These are phyloP conservation scores for Phytophthora melonis DNA, from an alignment of 352 stramenopile species.

Conservation along the genomic window DNA sequence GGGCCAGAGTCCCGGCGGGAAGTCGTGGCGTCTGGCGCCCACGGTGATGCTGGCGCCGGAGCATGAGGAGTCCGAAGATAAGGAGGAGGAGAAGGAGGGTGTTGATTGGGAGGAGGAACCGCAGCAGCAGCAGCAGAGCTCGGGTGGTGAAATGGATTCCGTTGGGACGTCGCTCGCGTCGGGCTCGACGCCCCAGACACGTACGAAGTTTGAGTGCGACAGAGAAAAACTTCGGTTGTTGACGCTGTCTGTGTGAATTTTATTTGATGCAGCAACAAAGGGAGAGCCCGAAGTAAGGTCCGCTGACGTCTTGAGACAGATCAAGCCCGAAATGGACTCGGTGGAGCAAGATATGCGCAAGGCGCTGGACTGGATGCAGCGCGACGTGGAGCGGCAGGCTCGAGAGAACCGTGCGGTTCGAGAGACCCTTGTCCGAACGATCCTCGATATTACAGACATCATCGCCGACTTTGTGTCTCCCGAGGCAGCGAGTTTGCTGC, in stretches of 20 bases:
- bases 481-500: conserved; percentile 12
- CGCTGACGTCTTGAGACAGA: conserved; percentile 3
- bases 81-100: not conserved
- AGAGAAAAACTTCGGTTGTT: too few species aligned
- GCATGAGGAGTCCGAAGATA: not conserved
- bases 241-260: not conserved
- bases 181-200: conserved; percentile 20
- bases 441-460: conserved; percentile 41
- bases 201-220: conserved; percentile 13
- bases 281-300: not conserved
- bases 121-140: conserved; percentile 11
- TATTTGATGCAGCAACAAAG: conserved; percentile 7
- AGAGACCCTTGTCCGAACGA: conserved; percentile 33
- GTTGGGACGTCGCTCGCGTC: conserved; percentile 27
- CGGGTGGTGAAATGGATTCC: conserved; percentile 8
- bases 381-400: conserved; percentile 47
- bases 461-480: conserved; percentile 34
- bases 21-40: conserved; percentile 29
- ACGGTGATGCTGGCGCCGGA: conserved; percentile 25
- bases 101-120: not conserved
- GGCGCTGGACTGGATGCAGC: conserved; percentile 57
- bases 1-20: conserved; percentile 2
- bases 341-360: conserved; percentile 38
- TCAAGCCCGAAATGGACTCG: not conserved
- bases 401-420: conserved; percentile 41